Evolutionary conservation across 1,284 basidiomycete genomes (phyloP), one percentile per base, ranked within the genome.

Genomic region (Microbotryum intermedium): DNA sequence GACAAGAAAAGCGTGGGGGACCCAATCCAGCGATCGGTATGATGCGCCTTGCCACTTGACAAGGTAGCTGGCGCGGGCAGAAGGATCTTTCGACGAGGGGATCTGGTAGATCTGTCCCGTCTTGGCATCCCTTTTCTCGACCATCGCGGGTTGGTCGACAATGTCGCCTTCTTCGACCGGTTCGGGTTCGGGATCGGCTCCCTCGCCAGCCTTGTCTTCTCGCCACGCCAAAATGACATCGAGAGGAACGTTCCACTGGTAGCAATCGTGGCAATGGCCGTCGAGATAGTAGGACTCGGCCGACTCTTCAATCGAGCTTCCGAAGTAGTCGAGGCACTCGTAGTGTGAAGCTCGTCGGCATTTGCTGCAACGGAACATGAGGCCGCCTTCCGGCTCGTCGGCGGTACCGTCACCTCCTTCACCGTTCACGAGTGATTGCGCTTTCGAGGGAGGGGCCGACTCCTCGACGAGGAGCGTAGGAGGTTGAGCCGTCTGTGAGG

Each of bases 171-270:
- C 39, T 20, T 59, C 64, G 53, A 51, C 26, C 34, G 11, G 9
- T 11, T 39, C 34, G 34, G 34, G 34, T 34, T 55, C 55, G 9
- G 59, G 57, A 6, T 50, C 59, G 25, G 50, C 53, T 3, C 50
- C 34, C 28, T 30, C 55, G 30, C 60, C 29, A 25, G 50, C 18
- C 51, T 61, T 64, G 34, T 57, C 50, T 29, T 60, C 50, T 2
- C 51, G 30, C 92, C 92, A 97, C 0, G 90, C 92, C 47, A 95
- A 79, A 65, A 97, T 88, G 73, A 86, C 85, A 73, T 95, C 90
- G n/a, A 91, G 76, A 2, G 76, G 72, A 71, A 84, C 84, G 13
- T 78, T 77, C 73, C 81, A 92, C 9, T 84, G 86, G n/a, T 78
- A 75, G 72, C 91, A 95, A 68, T 90, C 84, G 11, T 80, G 79